phyloP scores from a whole-genome alignment of 140 eudicot species.

The Erigeron philadelphicus region DNA sequence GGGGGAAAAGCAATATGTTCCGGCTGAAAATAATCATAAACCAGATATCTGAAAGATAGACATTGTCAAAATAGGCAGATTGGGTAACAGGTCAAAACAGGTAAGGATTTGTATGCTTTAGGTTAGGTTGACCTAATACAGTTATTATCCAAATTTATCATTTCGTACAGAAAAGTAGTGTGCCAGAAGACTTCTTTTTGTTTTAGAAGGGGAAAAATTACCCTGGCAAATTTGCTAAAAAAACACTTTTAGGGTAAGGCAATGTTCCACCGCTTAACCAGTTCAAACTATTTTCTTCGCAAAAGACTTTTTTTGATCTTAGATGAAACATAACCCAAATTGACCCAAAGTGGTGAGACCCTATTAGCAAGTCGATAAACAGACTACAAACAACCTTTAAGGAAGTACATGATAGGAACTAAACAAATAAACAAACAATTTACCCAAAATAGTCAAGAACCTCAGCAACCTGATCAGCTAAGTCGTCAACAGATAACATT shows the following conservation, averaged over 20 bases:
- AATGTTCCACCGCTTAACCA: no score
- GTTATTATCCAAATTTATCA: neutral
- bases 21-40: no score
- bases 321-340: no score
- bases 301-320: no score
- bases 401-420: neutral
- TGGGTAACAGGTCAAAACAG: neutral
- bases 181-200: neutral
- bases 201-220: no score
- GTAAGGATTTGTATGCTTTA: neutral
- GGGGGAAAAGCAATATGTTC: neutral
- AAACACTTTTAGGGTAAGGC: no score
- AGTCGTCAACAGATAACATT: conserved; percentile 60
- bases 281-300: no score
- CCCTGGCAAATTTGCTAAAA: no score
- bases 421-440: conserved; percentile 10
- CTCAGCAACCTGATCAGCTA: conserved; percentile 89
- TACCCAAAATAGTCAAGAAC: conserved; percentile 85
- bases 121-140: neutral
- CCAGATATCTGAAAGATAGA: neutral
- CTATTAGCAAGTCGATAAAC: conserved; percentile 6
- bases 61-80: neutral
- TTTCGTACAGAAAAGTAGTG: neutral
- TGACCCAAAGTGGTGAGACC: neutral
- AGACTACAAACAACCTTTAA: conserved; percentile 10